phyloP scores from a whole-genome alignment of 2,329 filamentous ascomycete genomes.

The Penicillium corylophilum region DNA sequence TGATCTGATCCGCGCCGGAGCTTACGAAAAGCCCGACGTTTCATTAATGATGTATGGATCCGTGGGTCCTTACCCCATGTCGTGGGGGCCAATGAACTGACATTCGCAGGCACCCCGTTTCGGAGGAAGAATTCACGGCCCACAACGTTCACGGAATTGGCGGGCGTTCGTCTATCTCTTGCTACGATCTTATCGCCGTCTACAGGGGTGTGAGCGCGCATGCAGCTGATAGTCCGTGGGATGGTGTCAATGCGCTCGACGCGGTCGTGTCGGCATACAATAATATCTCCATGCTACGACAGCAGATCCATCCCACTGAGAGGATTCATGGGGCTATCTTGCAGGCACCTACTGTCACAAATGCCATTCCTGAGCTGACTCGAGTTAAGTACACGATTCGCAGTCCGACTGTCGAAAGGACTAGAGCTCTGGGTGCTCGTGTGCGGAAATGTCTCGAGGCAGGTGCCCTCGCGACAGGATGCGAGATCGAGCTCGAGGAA shows the following conservation, averaged over 20 bases:
- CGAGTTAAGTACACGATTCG: conserved; percentile 43
- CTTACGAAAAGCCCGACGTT: conserved; percentile 32
- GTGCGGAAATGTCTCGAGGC: conserved; percentile 25
- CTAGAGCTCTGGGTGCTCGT: conserved; percentile 24
- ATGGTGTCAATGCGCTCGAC: conserved; percentile 10
- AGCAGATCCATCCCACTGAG: conserved; percentile 6
- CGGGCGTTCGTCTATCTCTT: neutral
- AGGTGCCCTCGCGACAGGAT: conserved; percentile 28
- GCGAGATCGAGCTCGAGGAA: conserved; percentile 23
- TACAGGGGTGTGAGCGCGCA: conserved; percentile 1
- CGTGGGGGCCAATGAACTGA: neutral
- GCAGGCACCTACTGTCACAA: conserved; percentile 23
- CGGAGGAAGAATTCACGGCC: neutral
- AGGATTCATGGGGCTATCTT: conserved; percentile 4
- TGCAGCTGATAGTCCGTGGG: conserved; percentile 5
- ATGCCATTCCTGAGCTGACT: conserved; percentile 55
- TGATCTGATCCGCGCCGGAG: conserved; percentile 40
- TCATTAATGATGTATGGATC: conserved; percentile 32
- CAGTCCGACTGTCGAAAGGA: conserved; percentile 36
- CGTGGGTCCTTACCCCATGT: neutral
- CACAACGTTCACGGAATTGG: neutral
- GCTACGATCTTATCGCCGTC: neutral
- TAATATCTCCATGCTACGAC: conserved; percentile 5
- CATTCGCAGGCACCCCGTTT: neutral
- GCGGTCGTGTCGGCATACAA: conserved; percentile 2